phyloP scores from a whole-genome alignment of 169 alveolate species.

The Perkinsus marinus region DNA sequence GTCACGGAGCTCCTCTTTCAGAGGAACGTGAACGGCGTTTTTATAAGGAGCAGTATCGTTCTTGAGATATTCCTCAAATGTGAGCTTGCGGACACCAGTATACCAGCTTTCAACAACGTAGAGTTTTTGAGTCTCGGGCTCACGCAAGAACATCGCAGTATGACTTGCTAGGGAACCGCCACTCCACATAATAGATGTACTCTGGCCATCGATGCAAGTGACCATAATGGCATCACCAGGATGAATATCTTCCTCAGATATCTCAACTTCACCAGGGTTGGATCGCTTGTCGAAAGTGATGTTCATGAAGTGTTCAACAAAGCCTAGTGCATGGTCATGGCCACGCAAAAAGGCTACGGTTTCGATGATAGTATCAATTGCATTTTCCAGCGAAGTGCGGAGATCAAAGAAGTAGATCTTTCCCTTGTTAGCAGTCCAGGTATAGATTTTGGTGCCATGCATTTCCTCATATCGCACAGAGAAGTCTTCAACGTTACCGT shows the following conservation, averaged over 20 bases:
- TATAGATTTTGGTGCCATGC: background rate
- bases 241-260: background rate
- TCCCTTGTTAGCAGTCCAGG: background rate
- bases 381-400: background rate
- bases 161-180: background rate
- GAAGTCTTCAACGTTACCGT: background rate
- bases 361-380: background rate
- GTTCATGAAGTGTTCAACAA: background rate
- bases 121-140: background rate
- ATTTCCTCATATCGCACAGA: background rate
- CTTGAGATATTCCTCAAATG: background rate
- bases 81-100: background rate
- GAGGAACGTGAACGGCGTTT: background rate
- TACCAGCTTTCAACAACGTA: background rate
- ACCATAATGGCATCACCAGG: background rate
- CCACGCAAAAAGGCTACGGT: background rate
- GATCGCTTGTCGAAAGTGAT: background rate
- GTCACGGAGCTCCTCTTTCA: background rate
- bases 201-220: background rate
- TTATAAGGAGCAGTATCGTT: background rate
- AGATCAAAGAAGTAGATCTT: background rate
- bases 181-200: background rate
- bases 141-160: background rate
- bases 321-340: background rate
- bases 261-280: background rate